phyloP scores from a whole-genome alignment of 192 early-diverging fungal species.

The Mortierella claussenii region DNA sequence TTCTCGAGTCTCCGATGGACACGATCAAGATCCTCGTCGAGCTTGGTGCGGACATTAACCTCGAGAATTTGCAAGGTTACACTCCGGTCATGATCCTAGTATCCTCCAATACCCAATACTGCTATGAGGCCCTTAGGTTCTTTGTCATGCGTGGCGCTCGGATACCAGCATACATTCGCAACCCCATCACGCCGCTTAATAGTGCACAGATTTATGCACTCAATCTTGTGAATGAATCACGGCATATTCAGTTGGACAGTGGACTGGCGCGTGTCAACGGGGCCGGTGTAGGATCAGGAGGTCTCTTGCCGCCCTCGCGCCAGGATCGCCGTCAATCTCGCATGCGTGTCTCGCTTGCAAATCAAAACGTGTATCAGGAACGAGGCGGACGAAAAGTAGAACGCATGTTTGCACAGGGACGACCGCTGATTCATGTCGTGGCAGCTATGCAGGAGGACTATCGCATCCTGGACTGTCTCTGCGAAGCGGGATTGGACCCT shows the following conservation, averaged over 20 bases:
- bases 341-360: constrained; percentile 2
- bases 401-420: constrained; percentile 28
- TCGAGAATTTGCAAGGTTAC: constrained; percentile 47
- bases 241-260: neutral
- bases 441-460: constrained; percentile 50
- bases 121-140: constrained; percentile 47
- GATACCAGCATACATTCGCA: constrained; percentile 43
- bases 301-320: neutral
- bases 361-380: constrained; percentile 27
- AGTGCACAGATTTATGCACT: constrained; percentile 46
- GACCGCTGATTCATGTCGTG: constrained; percentile 48
- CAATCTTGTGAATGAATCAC: constrained; percentile 37
- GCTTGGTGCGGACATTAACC: constrained; percentile 48
- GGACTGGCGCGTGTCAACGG: neutral
- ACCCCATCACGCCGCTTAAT: constrained; percentile 42
- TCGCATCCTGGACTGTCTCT: constrained; percentile 44
- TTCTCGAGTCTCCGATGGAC: constrained; percentile 40
- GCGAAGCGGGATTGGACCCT: constrained; percentile 45
- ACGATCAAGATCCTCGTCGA: constrained; percentile 46
- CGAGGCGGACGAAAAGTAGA: constrained; percentile 19
- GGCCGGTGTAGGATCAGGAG: neutral
- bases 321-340: constrained; percentile 21
- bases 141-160: constrained; percentile 52
- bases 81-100: constrained; percentile 50
- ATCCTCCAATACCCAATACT: constrained; percentile 47